Percentiles rank a stretch among this genome's conserved stretches.
phyloP scores from a whole-genome alignment of 2,329 filamentous ascomycete species.

The Aspergillus clavatus region DNA sequence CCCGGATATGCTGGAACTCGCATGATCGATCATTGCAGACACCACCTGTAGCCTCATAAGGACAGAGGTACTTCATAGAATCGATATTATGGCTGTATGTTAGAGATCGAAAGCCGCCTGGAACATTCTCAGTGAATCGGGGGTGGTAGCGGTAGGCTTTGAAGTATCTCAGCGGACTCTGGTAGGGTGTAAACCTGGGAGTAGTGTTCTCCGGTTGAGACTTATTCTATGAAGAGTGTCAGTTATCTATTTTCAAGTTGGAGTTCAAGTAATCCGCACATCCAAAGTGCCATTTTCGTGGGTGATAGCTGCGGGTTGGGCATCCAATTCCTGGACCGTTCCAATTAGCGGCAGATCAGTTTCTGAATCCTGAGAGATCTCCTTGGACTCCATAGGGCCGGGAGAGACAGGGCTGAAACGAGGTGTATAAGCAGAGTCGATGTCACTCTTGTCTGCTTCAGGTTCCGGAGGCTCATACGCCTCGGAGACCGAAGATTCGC shows the following conservation, averaged over 20 bases:
- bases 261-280: slow-evolving; percentile 25
- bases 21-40: slow-evolving; percentile 72
- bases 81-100: slow-evolving; percentile 94
- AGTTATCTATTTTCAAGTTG: slow-evolving; percentile 20
- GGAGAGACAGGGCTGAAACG: slow-evolving; percentile 42
- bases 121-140: slow-evolving; percentile 62
- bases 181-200: slow-evolving; percentile 60
- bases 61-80: slow-evolving; percentile 67
- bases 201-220: slow-evolving; percentile 13
- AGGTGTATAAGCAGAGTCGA: slow-evolving; percentile 33
- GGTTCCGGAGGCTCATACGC: slow-evolving; percentile 53
- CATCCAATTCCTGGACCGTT: slow-evolving; percentile 24
- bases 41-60: slow-evolving; percentile 64
- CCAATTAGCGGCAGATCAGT: slow-evolving; percentile 30
- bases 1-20: slow-evolving; percentile 72
- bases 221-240: slow-evolving; percentile 26
- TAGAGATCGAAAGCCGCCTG: slow-evolving; percentile 77
- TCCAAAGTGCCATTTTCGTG: slow-evolving; percentile 27
- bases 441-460: slow-evolving; percentile 22
- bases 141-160: slow-evolving; percentile 88
- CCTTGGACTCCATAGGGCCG: slow-evolving; percentile 24
- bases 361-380: slow-evolving; percentile 14
- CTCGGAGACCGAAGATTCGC: slow-evolving; percentile 42
- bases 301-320: slow-evolving; percentile 17
- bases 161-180: slow-evolving; percentile 77